A percentile compares a stretch with the other conserved stretches of the same genome.
Evolutionary conservation across 2,329 filamentous ascomycete genomes (phyloP).

Genomic region (Phaeosphaeriaceae sp.): DNA sequence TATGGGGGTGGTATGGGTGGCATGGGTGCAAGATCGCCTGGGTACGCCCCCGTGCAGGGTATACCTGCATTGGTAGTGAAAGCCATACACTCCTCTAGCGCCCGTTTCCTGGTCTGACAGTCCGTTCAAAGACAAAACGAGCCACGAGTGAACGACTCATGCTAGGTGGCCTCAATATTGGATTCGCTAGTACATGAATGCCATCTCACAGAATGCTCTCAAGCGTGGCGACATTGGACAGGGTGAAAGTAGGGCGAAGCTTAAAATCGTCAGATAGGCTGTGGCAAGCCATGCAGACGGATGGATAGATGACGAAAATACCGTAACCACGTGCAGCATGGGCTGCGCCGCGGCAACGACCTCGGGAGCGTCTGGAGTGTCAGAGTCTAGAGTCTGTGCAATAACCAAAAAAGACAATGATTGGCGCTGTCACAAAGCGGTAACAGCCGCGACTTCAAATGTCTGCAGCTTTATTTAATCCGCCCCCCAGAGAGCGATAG

Average conservation of each 20-base stretch:
- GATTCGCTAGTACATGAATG: background rate
- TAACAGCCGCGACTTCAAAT: constrained; percentile 17
- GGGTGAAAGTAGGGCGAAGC: constrained; percentile 1
- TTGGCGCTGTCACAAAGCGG: constrained; percentile 19
- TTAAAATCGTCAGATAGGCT: constrained; percentile 20
- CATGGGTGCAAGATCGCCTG: constrained; percentile 19
- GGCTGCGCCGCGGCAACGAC: constrained; percentile 7
- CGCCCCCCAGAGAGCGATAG: too few relatives aligned
- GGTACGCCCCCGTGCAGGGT: constrained; percentile 9
- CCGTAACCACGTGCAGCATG: constrained; percentile 30
- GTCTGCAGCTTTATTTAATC: too few relatives aligned
- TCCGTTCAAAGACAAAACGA: constrained; percentile 6
- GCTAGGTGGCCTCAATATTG: background rate
- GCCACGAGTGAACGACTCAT: constrained; percentile 10
- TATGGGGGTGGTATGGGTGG: constrained; percentile 18
- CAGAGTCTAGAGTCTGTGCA: constrained; percentile 19
- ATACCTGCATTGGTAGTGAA: too few relatives aligned
- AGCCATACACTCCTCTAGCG: constrained; percentile 10
- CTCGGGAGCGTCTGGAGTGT: constrained; percentile 5
- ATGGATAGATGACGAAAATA: constrained; percentile 7
- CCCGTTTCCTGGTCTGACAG: constrained; percentile 6
- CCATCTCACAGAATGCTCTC: constrained; percentile 1
- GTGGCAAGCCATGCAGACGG: constrained; percentile 9
- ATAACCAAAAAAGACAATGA: constrained; percentile 19
- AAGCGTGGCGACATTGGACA: background rate